These are phyloP conservation scores for Neonectria coccinea DNA, from an alignment of 2,329 filamentous ascomycete genomes.

Conservation along the genomic window DNA sequence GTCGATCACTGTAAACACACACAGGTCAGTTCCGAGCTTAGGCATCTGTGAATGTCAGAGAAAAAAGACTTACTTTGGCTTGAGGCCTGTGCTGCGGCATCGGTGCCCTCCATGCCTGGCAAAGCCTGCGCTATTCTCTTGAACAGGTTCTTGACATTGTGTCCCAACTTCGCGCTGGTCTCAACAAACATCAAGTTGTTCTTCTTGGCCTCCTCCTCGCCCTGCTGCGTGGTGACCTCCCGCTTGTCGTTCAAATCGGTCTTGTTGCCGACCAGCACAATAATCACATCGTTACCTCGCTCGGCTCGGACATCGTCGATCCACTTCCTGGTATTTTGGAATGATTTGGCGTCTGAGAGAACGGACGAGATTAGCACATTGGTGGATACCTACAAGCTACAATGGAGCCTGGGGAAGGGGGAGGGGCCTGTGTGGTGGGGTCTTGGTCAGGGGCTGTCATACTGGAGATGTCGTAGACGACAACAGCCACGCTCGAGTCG, in stretches of 20 bases:
- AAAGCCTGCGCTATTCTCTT: slow-evolving; percentile 97
- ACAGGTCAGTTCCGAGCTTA: slow-evolving; percentile 29
- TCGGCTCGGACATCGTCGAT: slow-evolving; percentile 98
- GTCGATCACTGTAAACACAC: slow-evolving; percentile 78
- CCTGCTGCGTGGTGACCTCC: slow-evolving; percentile 95
- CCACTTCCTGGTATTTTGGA: slow-evolving; percentile 99
- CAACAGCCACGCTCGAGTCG: slow-evolving; percentile 96
- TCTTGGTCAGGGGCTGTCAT: slow-evolving; percentile 40
- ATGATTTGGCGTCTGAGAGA: slow-evolving; percentile 83
- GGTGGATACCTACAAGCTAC: slow-evolving; percentile 23
- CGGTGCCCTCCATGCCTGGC: slow-evolving; percentile 95
- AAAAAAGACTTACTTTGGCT: slow-evolving; percentile 77
- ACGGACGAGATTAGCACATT: slow-evolving; percentile 34
- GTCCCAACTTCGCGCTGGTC: slow-evolving; percentile 96
- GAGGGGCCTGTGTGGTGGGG: slow-evolving; percentile 34
- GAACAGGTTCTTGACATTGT: slow-evolving; percentile 98
- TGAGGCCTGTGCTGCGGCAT: slow-evolving; percentile 77
- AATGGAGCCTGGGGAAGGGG: slow-evolving; percentile 19
- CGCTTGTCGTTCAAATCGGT: slow-evolving; percentile 98
- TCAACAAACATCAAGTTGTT: slow-evolving; percentile 99
- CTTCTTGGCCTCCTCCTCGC: slow-evolving; percentile 98
- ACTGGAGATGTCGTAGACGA: slow-evolving; percentile 99
- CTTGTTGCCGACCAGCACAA: slow-evolving; percentile 98
- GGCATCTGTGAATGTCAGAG: not conserved
- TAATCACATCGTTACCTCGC: slow-evolving; percentile 98